Evolutionary conservation across 2,329 filamentous ascomycete species (phyloP).

Genomic region (Fusarium agapanthi): DNA sequence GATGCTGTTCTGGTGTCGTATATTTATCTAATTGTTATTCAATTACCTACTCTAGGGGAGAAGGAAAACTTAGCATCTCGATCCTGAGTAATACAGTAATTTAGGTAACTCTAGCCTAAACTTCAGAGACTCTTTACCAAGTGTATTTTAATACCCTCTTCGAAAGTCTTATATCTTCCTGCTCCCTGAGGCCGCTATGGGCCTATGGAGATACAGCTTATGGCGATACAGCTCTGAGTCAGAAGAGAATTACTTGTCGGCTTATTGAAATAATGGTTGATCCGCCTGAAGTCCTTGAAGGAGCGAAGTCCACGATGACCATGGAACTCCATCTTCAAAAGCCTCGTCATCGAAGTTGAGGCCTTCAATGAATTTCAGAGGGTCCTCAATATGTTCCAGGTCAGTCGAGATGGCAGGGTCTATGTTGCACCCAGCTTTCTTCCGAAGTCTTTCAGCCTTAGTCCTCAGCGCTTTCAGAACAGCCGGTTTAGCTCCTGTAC

Average conservation of each 20-base stretch:
- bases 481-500: neutral
- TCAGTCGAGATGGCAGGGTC: neutral
- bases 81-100: neutral
- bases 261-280: neutral
- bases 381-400: rapidly evolving
- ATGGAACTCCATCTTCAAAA: neutral
- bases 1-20: neutral
- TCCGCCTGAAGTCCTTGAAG: neutral
- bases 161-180: neutral
- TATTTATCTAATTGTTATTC: rapidly evolving
- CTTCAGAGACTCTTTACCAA: neutral
- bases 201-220: no score
- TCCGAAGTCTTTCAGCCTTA: neutral
- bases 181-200: rapidly evolving
- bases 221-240: rapidly evolving
- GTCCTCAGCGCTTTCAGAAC: neutral
- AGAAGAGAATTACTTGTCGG: rapidly evolving
- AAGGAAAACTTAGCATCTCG: rapidly evolving
- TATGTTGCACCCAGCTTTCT: rapidly evolving
- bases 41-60: rapidly evolving
- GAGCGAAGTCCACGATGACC: neutral
- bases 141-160: neutral
- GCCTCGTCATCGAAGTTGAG: neutral
- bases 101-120: rapidly evolving
- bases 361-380: neutral